phyloP scores from a whole-genome alignment of 2,329 filamentous ascomycete species.

The Cladosporium sphaerospermum region DNA sequence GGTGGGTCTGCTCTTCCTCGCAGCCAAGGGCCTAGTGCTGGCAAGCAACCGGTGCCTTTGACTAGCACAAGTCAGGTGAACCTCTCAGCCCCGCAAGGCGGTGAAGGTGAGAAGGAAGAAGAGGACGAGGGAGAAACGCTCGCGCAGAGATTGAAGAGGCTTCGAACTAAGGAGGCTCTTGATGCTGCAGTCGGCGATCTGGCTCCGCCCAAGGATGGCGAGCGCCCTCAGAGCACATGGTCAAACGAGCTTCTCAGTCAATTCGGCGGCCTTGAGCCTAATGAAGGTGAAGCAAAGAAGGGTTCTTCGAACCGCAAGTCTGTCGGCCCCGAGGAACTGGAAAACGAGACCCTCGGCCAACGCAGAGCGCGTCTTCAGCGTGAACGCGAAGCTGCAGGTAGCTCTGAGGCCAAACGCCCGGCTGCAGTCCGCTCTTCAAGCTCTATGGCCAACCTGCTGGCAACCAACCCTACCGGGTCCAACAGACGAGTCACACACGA shows the following conservation, averaged over 20 bases:
- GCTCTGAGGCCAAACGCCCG: slow-evolving; percentile 41
- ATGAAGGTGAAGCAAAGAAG: slow-evolving; percentile 30
- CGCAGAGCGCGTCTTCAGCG: slow-evolving; percentile 67
- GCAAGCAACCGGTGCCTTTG: slow-evolving; percentile 21
- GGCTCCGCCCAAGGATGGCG: slow-evolving; percentile 16
- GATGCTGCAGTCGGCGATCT: slow-evolving; percentile 38
- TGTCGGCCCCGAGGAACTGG: slow-evolving; percentile 35
- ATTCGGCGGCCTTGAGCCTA: slow-evolving; percentile 49
- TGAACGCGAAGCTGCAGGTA: slow-evolving; percentile 48
- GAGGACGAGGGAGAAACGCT: slow-evolving; percentile 58
- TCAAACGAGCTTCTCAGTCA: slow-evolving; percentile 62
- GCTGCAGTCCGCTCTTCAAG: slow-evolving; percentile 38
- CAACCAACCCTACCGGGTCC: slow-evolving; percentile 32
- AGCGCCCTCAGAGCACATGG: slow-evolving; percentile 53
- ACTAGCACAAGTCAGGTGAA: slow-evolving; percentile 26
- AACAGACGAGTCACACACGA: slow-evolving; percentile 13
- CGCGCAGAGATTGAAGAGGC: slow-evolving; percentile 56
- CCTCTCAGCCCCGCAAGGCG: slow-evolving; percentile 18
- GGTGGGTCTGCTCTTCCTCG: slow-evolving; percentile 40
- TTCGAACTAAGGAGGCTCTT: slow-evolving; percentile 54
- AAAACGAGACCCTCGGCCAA: slow-evolving; percentile 74
- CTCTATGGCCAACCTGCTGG: slow-evolving; percentile 58
- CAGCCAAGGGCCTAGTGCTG: slow-evolving; percentile 18
- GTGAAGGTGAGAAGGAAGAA: slow-evolving; percentile 25
- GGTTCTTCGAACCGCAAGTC: background rate